Evolutionary conservation across 73 alveolate species (phyloP).

Genomic region (Tetrahymena thermophila): DNA sequence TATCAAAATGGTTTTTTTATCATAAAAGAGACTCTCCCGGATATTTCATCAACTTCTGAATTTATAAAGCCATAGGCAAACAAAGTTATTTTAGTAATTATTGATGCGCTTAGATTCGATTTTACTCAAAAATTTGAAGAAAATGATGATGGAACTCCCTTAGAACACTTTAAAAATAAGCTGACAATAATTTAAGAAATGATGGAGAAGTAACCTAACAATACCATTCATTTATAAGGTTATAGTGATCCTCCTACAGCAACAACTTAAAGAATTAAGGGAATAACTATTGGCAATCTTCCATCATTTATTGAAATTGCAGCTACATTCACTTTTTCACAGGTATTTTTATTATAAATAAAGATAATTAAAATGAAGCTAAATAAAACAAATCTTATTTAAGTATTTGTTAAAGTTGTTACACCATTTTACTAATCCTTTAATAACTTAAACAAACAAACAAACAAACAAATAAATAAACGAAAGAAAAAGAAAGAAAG

Average conservation of each 20-base stretch:
- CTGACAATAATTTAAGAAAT: constrained; percentile 18
- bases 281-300: constrained; percentile 49
- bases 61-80: not conserved
- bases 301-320: constrained; percentile 60
- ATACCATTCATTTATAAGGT: constrained; percentile 17
- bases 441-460: too few relatives aligned
- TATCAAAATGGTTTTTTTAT: not conserved
- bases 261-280: constrained; percentile 58
- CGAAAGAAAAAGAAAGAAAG: not conserved
- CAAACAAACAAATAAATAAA: too few relatives aligned
- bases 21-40: not conserved
- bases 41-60: not conserved
- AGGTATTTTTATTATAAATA: not conserved
- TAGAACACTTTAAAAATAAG: not conserved
- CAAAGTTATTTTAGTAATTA: constrained; percentile 9
- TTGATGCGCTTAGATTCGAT: constrained; percentile 40
- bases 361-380: not conserved
- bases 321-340: constrained; percentile 40
- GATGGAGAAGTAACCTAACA: constrained; percentile 20
- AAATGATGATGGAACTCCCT: not conserved
- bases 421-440: too few relatives aligned
- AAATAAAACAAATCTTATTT: too few relatives aligned
- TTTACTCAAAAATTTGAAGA: constrained; percentile 5
- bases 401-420: too few relatives aligned
- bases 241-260: constrained; percentile 68